Percentiles rank a stretch among this genome's conserved stretches.
These are phyloP conservation scores for Bacidia rubella DNA, from an alignment of 495 filamentous ascomycete species.

Conservation along the genomic window DNA sequence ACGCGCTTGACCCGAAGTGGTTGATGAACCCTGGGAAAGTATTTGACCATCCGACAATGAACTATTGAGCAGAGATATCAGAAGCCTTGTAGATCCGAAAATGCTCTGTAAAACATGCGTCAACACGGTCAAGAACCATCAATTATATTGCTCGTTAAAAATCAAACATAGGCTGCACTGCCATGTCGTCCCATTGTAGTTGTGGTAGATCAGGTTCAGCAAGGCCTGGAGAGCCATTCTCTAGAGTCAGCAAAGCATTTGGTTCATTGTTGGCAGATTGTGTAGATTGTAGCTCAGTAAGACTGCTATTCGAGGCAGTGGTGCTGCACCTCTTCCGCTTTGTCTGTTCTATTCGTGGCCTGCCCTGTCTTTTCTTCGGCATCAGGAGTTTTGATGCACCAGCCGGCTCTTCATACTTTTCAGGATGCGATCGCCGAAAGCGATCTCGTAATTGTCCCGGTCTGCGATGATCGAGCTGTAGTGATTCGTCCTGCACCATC, in stretches of 20 bases:
- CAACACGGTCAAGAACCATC: too few species aligned
- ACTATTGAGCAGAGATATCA: background rate
- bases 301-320: too few species aligned
- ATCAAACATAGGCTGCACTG: slow-evolving; percentile 15
- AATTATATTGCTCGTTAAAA: too few species aligned
- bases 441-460: slow-evolving; percentile 74
- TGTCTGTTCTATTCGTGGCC: background rate
- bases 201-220: slow-evolving; percentile 12
- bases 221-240: background rate
- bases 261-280: too few species aligned
- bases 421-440: slow-evolving; percentile 66
- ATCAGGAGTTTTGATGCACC: background rate
- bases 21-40: slow-evolving; percentile 90
- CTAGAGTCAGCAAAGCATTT: too few species aligned
- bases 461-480: slow-evolving; percentile 51
- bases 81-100: background rate
- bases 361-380: background rate
- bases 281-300: too few species aligned
- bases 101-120: too few species aligned
- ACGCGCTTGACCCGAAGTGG: slow-evolving; percentile 76
- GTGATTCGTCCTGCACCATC: slow-evolving; percentile 57
- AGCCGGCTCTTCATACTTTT: slow-evolving; percentile 39
- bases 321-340: background rate
- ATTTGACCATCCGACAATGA: slow-evolving; percentile 36
- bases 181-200: slow-evolving; percentile 19